Evolutionary conservation across 768 basidiomycete genomes (phyloP).

Genomic region (Mycena latifolia): DNA sequence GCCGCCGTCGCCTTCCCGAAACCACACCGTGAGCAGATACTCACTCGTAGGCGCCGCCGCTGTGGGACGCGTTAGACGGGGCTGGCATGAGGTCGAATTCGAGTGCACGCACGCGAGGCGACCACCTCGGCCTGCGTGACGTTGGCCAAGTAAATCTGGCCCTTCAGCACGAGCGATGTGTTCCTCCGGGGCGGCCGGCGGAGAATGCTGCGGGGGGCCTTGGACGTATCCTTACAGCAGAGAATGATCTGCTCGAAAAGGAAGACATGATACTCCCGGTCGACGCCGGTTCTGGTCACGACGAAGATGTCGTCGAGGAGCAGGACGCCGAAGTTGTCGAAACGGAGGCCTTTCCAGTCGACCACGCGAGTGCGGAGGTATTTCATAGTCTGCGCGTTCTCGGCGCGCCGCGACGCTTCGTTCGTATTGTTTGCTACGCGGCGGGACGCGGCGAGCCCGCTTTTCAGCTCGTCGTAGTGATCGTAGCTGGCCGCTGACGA

Average conservation of each 20-base stretch:
- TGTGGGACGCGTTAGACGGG: too few species aligned
- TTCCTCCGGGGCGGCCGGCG: conserved; percentile 76
- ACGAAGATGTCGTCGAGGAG: conserved; percentile 95
- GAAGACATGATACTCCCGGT: conserved; percentile 98
- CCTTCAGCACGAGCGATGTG: conserved; percentile 90
- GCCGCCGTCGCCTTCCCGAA: conserved; percentile 92
- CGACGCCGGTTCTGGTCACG: conserved; percentile 96
- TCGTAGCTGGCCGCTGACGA: conserved; percentile 73
- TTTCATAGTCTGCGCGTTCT: conserved; percentile 92
- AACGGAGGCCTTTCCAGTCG: conserved; percentile 99
- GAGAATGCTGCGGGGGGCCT: too few species aligned
- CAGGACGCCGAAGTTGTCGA: conserved; percentile 94
- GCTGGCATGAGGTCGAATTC: too few species aligned
- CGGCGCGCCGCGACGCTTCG: conserved; percentile 91
- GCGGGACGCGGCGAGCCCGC: conserved; percentile 89
- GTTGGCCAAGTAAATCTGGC: conserved; percentile 97
- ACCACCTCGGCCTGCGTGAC: conserved; percentile 94
- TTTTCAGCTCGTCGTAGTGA: conserved; percentile 83
- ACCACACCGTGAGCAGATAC: conserved; percentile 86
- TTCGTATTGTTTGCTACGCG: conserved; percentile 94
- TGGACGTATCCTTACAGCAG: conserved; percentile 93
- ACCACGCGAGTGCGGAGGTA: conserved; percentile 89
- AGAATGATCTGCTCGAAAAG: conserved; percentile 98
- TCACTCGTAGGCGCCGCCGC: conserved; percentile 43
- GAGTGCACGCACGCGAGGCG: too few species aligned